Evolutionary conservation across 176 grass and related monocot species (phyloP), one percentile per base, ranked within the genome.

Genomic region (Thinopyrum elongatum): DNA sequence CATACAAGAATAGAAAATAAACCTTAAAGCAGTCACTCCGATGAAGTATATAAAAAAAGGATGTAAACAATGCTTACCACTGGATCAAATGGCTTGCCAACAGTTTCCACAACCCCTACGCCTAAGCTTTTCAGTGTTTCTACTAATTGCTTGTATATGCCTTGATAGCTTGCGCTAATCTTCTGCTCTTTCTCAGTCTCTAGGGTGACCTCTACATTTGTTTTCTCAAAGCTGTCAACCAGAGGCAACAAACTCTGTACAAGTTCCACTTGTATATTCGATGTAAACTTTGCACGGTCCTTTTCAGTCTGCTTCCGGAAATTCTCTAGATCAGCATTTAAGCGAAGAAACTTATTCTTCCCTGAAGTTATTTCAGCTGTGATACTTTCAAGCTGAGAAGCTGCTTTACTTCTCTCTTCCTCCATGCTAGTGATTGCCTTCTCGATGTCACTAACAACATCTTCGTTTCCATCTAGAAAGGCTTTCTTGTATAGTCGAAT

Each of bases 21-120:
- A 42, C 11, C 10, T 11, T 67, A 27, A 35, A 55, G 44, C 41
- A 17, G 23, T 5, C 6, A 47, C 26, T 85, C 55, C 3, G 7
- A 89, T 13, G 42, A 53, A 31, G 62, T 5, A 28, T 36, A 28
- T 36, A 12, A 73, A 83, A 60, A 82, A 76, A 49, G 17, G 51
- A 21, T 61, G 27, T 65, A 85, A 70, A 80, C 26, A 84, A 53
- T 79, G 92, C 90, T 94, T 90, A 96, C 97, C 59, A 65, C 80
- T 87, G 94, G 97, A 96, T 93, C 92, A 82, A 99, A 99, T 88
- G 97, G 94, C 84, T 94, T 99, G 87, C 97, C 97, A 84, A 94
- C 92, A 70, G 97, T 96, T 83, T 93, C 94, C 35, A 99, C 88
- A 44, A 94, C 82, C 80, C 90, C 74, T 46, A 99, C 97, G 51